These are phyloP conservation scores for Pseudohyphozyma bogoriensis DNA, from an alignment of 768 basidiomycete species.

Conservation along the genomic window DNA sequence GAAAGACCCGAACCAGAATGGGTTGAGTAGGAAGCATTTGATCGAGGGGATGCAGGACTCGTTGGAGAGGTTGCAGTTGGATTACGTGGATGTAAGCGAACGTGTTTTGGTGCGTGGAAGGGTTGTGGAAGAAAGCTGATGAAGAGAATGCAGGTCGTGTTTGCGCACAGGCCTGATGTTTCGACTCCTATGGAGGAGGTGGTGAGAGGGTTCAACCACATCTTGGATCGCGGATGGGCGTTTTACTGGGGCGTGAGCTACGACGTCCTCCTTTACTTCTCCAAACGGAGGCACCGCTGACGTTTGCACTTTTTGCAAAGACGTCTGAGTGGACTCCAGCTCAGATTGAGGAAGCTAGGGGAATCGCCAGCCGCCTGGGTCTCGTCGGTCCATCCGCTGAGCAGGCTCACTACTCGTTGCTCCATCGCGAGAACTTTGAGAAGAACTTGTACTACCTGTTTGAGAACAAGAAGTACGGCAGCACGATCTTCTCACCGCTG, in stretches of 20 bases:
- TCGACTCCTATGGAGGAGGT: constrained; percentile 53
- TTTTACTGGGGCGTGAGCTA: no score
- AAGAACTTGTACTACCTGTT: constrained; percentile 61
- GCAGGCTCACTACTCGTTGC: constrained; percentile 54
- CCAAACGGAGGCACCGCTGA: no score
- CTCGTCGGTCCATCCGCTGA: constrained; percentile 61
- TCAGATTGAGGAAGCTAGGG: constrained; percentile 50
- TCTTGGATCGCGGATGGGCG: constrained; percentile 62
- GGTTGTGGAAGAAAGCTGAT: no score
- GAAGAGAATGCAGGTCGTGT: constrained; percentile 34
- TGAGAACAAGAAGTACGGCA: constrained; percentile 56
- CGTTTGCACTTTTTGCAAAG: no score
- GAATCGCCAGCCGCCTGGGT: constrained; percentile 57
- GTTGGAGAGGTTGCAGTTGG: constrained; percentile 58
- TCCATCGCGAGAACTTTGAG: constrained; percentile 68
- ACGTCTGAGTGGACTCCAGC: constrained; percentile 69
- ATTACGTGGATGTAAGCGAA: constrained; percentile 67
- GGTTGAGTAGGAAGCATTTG: constrained; percentile 43
- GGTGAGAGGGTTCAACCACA: constrained; percentile 68
- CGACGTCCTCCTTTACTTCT: no score
- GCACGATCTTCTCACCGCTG: constrained; percentile 65
- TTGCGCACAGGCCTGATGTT: constrained; percentile 59
- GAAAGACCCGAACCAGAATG: constrained; percentile 47
- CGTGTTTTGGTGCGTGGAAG: no score
- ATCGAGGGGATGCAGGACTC: constrained; percentile 63